phyloP scores from a whole-genome alignment of 2,329 filamentous ascomycete genomes.

The Iodosphaeria phyllophila region DNA sequence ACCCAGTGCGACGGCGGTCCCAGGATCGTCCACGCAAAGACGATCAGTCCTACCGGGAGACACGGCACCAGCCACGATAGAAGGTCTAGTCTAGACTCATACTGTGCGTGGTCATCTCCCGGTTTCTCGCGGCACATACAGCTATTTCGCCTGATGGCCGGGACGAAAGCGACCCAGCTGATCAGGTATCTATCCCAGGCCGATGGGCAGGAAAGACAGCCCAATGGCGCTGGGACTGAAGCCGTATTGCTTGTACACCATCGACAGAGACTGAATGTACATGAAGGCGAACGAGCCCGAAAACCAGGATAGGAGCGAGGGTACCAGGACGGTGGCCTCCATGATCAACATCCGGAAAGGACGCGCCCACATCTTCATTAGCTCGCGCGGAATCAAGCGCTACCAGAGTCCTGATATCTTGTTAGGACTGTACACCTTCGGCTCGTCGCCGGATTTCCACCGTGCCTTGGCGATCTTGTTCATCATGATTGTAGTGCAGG shows the following conservation, averaged over 20 bases:
- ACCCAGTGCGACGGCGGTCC: conserved; percentile 50
- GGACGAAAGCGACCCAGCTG: conserved; percentile 39
- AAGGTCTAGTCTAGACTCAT: conserved; percentile 48
- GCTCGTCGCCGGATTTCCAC: conserved; percentile 35
- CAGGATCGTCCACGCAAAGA: conserved; percentile 46
- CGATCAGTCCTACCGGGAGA: conserved; percentile 47
- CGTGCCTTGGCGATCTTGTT: conserved; percentile 56
- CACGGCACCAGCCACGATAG: conserved; percentile 42
- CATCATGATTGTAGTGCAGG: conserved; percentile 55
- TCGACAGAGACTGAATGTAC: conserved; percentile 51
- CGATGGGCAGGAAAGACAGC: conserved; percentile 45
- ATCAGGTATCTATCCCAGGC: conserved; percentile 48
- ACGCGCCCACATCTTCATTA: conserved; percentile 36
- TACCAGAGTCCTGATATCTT: conserved; percentile 34
- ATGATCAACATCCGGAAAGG: conserved; percentile 58
- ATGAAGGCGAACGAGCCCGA: conserved; percentile 62
- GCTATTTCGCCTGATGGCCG: conserved; percentile 34
- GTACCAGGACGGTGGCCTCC: conserved; percentile 53
- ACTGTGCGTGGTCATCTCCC: conserved; percentile 38
- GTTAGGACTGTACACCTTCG: conserved; percentile 49
- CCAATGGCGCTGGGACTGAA: conserved; percentile 39
- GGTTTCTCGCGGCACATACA: conserved; percentile 29
- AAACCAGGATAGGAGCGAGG: conserved; percentile 56
- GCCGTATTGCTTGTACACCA: conserved; percentile 50
- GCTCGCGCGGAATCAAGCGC: conserved; percentile 37